phyloP scores from a whole-genome alignment of 805 yeast genomes.

The Priceomyces medius region DNA sequence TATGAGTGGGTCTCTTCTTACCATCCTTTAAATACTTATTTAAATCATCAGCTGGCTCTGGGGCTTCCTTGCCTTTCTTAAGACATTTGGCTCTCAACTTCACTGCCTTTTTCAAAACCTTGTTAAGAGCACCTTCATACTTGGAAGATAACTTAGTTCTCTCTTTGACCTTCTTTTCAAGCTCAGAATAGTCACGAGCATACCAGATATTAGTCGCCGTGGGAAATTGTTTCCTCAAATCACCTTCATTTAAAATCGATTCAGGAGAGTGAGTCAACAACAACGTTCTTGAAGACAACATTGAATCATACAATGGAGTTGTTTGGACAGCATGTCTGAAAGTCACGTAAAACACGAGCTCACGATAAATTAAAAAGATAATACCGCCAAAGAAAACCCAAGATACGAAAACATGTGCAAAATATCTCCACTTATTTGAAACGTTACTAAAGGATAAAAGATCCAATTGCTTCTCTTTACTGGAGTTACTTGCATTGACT shows the following conservation, averaged over 20 bases:
- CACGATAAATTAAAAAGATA: slow-evolving; percentile 67
- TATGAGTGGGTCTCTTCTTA: slow-evolving; percentile 79
- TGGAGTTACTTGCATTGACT: slow-evolving; percentile 70
- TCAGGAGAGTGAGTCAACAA: slow-evolving; percentile 68
- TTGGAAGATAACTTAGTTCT: slow-evolving; percentile 59
- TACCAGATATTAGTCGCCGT: slow-evolving; percentile 57
- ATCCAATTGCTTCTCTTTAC: slow-evolving; percentile 56
- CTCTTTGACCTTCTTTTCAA: slow-evolving; percentile 58
- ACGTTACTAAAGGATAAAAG: slow-evolving; percentile 64
- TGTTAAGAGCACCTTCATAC: slow-evolving; percentile 65
- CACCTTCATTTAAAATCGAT: slow-evolving; percentile 45
- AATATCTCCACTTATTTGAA: slow-evolving; percentile 58
- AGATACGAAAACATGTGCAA: slow-evolving; percentile 73
- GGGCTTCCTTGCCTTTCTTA: slow-evolving; percentile 56
- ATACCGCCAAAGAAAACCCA: slow-evolving; percentile 73
- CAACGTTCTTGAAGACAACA: slow-evolving; percentile 69
- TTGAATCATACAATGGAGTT: slow-evolving; percentile 68
- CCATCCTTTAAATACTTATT: slow-evolving; percentile 64
- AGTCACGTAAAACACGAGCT: slow-evolving; percentile 66
- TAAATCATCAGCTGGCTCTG: slow-evolving; percentile 57
- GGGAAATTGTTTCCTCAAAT: slow-evolving; percentile 61
- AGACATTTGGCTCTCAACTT: slow-evolving; percentile 52
- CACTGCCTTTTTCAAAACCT: slow-evolving; percentile 58
- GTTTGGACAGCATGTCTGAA: slow-evolving; percentile 74
- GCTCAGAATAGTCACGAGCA: slow-evolving; percentile 60